Conservation (phyloP, 768 basidiomycete genomes). For the Strobilomyces confusus region DNA sequence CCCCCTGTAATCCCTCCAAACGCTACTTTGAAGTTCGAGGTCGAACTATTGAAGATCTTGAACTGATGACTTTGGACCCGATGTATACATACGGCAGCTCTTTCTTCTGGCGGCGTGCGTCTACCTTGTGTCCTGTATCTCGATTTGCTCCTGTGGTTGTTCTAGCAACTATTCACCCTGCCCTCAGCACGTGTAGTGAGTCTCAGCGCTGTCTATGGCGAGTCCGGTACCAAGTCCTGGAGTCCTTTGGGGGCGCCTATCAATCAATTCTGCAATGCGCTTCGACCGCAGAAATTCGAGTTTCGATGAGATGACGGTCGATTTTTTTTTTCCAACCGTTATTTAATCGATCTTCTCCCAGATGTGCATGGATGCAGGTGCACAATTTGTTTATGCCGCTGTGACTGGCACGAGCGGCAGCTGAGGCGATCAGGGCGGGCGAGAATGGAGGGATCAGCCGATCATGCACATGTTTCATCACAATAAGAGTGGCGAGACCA, state of each 20-base stretch:
- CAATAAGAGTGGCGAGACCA: neutral
- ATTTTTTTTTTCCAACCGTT: too few species aligned
- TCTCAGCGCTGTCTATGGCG: neutral
- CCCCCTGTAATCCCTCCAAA: slow-evolving; percentile 78
- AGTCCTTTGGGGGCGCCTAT: neutral
- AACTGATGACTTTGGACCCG: slow-evolving; percentile 31
- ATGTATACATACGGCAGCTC: slow-evolving; percentile 24
- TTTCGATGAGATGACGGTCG: neutral
- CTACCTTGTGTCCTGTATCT: slow-evolving; percentile 25
- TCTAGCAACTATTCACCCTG: neutral
- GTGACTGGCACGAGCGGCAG: neutral
- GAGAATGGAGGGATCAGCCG: too few species aligned
- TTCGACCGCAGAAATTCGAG: neutral
- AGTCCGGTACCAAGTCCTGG: neutral
- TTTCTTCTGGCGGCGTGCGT: slow-evolving; percentile 13
- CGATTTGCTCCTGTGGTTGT: slow-evolving; percentile 21
- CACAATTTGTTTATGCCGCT: too few species aligned
- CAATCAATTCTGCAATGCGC: neutral
- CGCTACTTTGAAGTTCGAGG: slow-evolving; percentile 73
- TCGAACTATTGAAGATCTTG: slow-evolving; percentile 78
- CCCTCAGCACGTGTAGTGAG: neutral
- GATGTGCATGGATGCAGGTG: too few species aligned
- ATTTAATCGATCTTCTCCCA: too few species aligned
- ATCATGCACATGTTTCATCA: neutral
- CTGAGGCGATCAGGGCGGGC: neutral